Percentiles rank a stretch among this genome's conserved stretches.
phyloP scores from a whole-genome alignment of 1,139 yeast genomes.

The Geotrichum candidum region DNA sequence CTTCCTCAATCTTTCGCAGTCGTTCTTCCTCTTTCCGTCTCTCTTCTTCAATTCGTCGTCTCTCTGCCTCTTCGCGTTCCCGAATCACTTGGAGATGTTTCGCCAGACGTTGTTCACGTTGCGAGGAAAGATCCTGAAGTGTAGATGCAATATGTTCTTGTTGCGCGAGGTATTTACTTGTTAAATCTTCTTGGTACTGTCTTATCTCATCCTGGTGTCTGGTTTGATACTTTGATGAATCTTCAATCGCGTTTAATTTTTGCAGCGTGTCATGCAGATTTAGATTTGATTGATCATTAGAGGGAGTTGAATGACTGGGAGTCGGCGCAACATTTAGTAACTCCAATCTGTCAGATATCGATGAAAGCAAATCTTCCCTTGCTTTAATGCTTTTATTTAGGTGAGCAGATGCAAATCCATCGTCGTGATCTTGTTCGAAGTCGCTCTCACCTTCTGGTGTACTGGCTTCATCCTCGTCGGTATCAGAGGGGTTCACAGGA shows the following conservation, averaged over 20 bases:
- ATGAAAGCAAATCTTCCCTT: neutral
- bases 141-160: neutral
- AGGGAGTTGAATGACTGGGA: neutral
- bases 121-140: neutral
- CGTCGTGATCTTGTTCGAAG: conserved; percentile 5
- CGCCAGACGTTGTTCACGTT: conserved; percentile 22
- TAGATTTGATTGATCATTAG: neutral
- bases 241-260: neutral
- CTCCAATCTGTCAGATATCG: neutral
- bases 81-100: conserved; percentile 22
- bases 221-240: neutral
- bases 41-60: conserved; percentile 25
- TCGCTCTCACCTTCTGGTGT: conserved; percentile 9
- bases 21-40: conserved; percentile 20
- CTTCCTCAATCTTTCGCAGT: conserved; percentile 20
- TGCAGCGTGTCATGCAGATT: neutral
- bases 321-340: neutral
- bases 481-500: conserved; percentile 20
- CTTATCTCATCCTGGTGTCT: neutral
- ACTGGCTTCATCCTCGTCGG: conserved; percentile 8
- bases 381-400: neutral
- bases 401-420: neutral
- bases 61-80: conserved; percentile 23
- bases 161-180: neutral
- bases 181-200: neutral